Conservation (phyloP, 148 eudicot genomes). For the Gaultheria prostrata region DNA sequence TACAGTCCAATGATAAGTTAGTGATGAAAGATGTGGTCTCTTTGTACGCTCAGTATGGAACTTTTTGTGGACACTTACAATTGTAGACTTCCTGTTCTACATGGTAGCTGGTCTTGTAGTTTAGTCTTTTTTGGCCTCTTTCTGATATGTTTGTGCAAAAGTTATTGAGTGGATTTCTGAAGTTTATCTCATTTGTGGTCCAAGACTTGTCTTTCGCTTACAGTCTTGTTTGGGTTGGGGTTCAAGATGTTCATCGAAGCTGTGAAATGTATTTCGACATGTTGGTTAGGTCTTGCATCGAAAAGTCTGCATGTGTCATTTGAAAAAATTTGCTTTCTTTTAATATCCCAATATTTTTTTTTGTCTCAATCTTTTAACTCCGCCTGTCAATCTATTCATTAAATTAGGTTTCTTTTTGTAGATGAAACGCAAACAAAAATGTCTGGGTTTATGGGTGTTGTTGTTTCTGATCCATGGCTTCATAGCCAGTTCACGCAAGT, state of each 20-base stretch:
- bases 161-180: neutral
- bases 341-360: neutral
- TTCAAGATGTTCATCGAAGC: neutral
- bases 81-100: neutral
- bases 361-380: neutral
- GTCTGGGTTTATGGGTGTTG: slow-evolving; percentile 66
- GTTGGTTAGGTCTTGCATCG: neutral
- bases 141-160: neutral
- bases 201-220: neutral
- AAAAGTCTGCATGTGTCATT: neutral
- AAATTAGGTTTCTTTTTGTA: slow-evolving; percentile 14
- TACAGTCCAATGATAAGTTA: neutral
- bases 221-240: neutral
- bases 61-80: neutral
- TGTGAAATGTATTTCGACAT: neutral
- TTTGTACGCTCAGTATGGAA: neutral
- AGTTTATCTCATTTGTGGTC: neutral
- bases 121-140: neutral
- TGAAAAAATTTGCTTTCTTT: neutral
- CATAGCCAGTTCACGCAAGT: slow-evolving; percentile 92
- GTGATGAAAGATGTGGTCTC: neutral
- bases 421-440: slow-evolving; percentile 27
- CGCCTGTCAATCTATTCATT: too few relatives aligned
- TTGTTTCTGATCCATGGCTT: slow-evolving; percentile 80
- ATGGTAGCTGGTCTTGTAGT: neutral